Conservation (phyloP, 257 asterid genomes). For the Scutellaria barbata region DNA sequence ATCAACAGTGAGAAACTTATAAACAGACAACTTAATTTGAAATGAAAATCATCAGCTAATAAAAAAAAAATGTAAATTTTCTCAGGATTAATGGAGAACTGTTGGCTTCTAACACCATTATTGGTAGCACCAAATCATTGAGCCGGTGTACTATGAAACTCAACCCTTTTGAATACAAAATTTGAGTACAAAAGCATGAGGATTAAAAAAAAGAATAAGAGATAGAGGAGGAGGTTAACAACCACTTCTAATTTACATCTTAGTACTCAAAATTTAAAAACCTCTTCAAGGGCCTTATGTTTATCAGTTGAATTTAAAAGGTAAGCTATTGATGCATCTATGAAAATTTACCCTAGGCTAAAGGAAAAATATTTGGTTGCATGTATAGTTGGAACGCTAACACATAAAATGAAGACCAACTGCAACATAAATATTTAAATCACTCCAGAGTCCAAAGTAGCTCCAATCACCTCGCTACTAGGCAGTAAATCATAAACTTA, state of each 20-base stretch:
- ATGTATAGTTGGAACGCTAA: background rate
- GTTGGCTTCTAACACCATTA: background rate
- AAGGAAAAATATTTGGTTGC: background rate
- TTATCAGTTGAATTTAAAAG: background rate
- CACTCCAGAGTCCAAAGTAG: background rate
- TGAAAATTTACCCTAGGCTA: background rate
- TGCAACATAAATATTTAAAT: constrained; percentile 7
- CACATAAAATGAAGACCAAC: background rate
- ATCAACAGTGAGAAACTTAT: constrained; percentile 17
- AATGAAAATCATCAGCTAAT: constrained; percentile 13
- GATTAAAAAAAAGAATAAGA: background rate
- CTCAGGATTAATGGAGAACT: constrained; percentile 15
- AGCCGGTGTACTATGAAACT: constrained; percentile 17
- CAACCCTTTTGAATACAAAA: constrained; percentile 24
- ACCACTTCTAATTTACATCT: constrained; percentile 5
- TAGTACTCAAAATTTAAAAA: background rate
- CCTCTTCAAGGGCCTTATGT: background rate
- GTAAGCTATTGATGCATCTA: constrained; percentile 23
- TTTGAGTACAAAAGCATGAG: constrained; percentile 25
- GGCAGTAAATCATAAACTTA: constrained; percentile 8
- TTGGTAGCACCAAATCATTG: constrained; percentile 19
- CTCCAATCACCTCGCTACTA: constrained; percentile 9
- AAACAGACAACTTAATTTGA: constrained; percentile 1
- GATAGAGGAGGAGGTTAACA: constrained; percentile 14
- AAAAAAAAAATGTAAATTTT: background rate